Evolutionary conservation across 441 rosid species (phyloP).

Genomic region (Corymbia calophylla): DNA sequence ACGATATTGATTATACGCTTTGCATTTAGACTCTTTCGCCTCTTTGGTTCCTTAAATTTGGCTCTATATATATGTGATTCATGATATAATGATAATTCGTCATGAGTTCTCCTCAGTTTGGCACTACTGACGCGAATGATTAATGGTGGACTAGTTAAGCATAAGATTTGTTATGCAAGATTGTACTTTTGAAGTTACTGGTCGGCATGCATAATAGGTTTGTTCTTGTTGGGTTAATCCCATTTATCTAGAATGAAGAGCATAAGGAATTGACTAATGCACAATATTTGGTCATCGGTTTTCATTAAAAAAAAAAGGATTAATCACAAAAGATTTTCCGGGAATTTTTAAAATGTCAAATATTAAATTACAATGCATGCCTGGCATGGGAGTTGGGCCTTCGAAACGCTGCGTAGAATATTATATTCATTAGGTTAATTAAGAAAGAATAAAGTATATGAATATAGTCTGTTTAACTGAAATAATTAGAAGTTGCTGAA

Average conservation of each 20-base stretch:
- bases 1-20: not conserved
- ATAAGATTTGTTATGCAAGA: not conserved
- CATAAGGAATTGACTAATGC: not conserved
- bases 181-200: not conserved
- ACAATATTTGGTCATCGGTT: not conserved
- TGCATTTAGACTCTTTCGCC: not conserved
- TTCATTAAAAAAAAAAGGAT: not conserved
- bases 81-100: not conserved
- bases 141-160: not conserved
- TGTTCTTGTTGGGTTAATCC: not conserved
- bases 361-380: not conserved
- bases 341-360: not conserved
- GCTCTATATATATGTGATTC: not conserved
- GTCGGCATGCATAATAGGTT: not conserved
- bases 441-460: not conserved
- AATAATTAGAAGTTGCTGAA: not conserved
- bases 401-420: not conserved
- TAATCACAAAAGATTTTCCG: not conserved
- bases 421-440: not conserved
- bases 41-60: not conserved
- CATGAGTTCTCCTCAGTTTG: not conserved
- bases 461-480: not conserved
- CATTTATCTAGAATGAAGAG: not conserved
- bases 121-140: not conserved
- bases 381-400: not conserved